These are phyloP conservation scores for Avicennia marina DNA, from an alignment of 257 asterid species.

Conservation along the genomic window DNA sequence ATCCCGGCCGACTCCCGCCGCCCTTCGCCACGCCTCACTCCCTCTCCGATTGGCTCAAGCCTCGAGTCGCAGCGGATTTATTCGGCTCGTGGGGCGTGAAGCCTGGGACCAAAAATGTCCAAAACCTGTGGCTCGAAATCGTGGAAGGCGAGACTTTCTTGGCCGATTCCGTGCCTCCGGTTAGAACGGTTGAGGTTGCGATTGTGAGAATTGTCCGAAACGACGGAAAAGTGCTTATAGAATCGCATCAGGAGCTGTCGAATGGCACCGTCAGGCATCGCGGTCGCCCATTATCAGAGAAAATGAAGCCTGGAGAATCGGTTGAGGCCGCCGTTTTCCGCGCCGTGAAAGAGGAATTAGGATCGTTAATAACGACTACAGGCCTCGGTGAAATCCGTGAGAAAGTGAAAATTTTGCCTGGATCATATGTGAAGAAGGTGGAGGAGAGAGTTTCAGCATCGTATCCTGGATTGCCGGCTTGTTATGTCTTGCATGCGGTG, in stretches of 20 bases:
- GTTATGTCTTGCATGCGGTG: constrained; percentile 76
- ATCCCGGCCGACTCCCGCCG: constrained; percentile 29
- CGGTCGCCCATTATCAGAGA: constrained; percentile 82
- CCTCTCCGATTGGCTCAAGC: constrained; percentile 86
- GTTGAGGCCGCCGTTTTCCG: constrained; percentile 76
- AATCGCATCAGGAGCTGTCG: constrained; percentile 85
- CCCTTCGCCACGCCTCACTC: constrained; percentile 75
- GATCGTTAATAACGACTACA: constrained; percentile 30
- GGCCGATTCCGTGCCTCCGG: constrained; percentile 73
- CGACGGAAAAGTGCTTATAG: constrained; percentile 56
- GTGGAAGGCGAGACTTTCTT: constrained; percentile 73
- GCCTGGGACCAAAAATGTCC: constrained; percentile 90
- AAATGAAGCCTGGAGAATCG: constrained; percentile 90
- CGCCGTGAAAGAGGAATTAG: constrained; percentile 88
- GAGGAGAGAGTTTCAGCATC: constrained; percentile 76
- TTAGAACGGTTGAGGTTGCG: constrained; percentile 75
- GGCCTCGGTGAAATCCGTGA: constrained; percentile 1
- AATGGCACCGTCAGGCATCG: constrained; percentile 61
- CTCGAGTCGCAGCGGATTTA: constrained; percentile 61
- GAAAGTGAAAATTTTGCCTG: constrained; percentile 46
- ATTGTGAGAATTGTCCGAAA: constrained; percentile 53
- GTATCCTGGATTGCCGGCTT: constrained; percentile 94
- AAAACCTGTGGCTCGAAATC: constrained; percentile 83
- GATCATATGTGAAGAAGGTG: constrained; percentile 68
- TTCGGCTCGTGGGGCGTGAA: constrained; percentile 92